Evolutionary conservation across 106 monocot species (phyloP).

Genomic region (Agapanthus africanus): DNA sequence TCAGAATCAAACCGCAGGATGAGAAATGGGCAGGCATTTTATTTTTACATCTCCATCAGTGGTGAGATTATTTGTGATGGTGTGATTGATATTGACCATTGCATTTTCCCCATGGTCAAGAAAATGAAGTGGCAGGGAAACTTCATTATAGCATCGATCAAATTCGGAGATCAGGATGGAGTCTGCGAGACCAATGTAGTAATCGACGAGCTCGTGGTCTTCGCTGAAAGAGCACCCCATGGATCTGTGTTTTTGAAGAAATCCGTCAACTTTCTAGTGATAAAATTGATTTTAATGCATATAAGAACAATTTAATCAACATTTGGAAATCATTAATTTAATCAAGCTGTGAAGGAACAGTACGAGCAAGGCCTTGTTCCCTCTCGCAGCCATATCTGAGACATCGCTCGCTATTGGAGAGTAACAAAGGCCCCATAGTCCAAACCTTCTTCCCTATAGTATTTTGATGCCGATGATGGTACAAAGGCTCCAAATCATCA

Average conservation of each 20-base stretch:
- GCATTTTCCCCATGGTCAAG: constrained; percentile 12
- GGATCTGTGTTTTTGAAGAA: not conserved
- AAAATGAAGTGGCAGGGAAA: constrained; percentile 10
- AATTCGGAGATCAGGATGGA: constrained; percentile 16
- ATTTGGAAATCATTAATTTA: too few relatives aligned
- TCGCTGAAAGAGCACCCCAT: constrained; percentile 69
- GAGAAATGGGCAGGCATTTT: constrained; percentile 26
- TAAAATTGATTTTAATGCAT: too few relatives aligned
- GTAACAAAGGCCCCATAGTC: too few relatives aligned
- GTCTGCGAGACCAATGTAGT: constrained; percentile 29
- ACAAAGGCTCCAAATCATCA: too few relatives aligned
- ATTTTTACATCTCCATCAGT: constrained; percentile 25
- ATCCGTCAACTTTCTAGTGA: too few relatives aligned
- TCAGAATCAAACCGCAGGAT: constrained; percentile 70
- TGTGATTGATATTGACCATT: not conserved
- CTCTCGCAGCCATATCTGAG: too few relatives aligned
- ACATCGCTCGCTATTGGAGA: too few relatives aligned
- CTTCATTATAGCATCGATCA: constrained; percentile 11
- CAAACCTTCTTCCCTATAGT: too few relatives aligned
- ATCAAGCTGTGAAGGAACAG: too few relatives aligned
- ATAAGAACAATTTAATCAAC: too few relatives aligned
- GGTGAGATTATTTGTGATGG: constrained; percentile 15
- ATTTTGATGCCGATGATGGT: too few relatives aligned
- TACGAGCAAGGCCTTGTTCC: too few relatives aligned
- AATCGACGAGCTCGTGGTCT: constrained; percentile 42